A percentile compares a stretch with the other conserved stretches of the same genome.
Conservation (phyloP, 2,329 filamentous ascomycete species). For the Penicillium paneum region DNA sequence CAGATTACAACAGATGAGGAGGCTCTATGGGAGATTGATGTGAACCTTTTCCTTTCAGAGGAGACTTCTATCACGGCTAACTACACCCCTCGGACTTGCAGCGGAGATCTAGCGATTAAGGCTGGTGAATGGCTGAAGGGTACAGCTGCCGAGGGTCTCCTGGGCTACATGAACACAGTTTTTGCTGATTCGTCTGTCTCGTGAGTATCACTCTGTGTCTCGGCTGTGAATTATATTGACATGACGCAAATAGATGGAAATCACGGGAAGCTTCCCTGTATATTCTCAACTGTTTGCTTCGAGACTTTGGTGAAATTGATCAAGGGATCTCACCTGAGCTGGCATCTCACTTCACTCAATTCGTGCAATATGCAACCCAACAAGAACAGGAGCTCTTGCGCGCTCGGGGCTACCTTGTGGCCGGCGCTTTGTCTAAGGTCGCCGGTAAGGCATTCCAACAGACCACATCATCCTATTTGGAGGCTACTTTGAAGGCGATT, state of each 20-base stretch:
- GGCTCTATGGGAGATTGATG: constrained; percentile 92
- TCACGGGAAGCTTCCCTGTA: constrained; percentile 78
- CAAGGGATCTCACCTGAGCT: constrained; percentile 68
- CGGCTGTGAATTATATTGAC: constrained; percentile 3
- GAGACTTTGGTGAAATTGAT: constrained; percentile 75
- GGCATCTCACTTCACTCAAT: constrained; percentile 71
- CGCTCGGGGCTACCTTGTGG: constrained; percentile 82
- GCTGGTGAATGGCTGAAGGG: constrained; percentile 83
- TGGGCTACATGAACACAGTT: constrained; percentile 70
- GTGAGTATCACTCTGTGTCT: constrained; percentile 24
- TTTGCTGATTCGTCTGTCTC: constrained; percentile 54
- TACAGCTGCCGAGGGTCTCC: constrained; percentile 72
- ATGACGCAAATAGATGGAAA: constrained; percentile 52
- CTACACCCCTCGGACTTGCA: constrained; percentile 90
- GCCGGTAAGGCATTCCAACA: constrained; percentile 54
- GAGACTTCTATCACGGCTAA: constrained; percentile 93
- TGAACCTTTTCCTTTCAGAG: constrained; percentile 91
- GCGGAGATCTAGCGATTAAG: constrained; percentile 88
- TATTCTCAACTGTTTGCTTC: constrained; percentile 77
- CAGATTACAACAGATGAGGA: constrained; percentile 92
- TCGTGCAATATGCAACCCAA: constrained; percentile 73
- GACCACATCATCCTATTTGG: constrained; percentile 42
- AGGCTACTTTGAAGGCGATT: constrained; percentile 69
- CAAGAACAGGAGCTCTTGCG: constrained; percentile 72
- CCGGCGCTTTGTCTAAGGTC: constrained; percentile 72